These are phyloP conservation scores for Pochonia chlamydosporia DNA, from an alignment of 2,329 filamentous ascomycete species.

Conservation along the genomic window DNA sequence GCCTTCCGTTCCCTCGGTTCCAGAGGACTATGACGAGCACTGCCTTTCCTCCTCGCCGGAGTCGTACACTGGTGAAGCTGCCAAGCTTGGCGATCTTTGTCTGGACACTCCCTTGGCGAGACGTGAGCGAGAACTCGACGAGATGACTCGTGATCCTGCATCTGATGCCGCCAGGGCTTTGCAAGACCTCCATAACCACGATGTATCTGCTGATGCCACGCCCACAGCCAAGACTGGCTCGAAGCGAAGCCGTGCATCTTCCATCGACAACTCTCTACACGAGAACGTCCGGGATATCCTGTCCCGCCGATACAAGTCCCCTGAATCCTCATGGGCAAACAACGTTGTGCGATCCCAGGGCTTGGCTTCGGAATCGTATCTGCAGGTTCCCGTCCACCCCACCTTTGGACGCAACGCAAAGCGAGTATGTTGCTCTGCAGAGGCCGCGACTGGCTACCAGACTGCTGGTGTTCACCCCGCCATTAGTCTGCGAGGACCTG, in stretches of 20 bases:
- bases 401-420: conserved; percentile 49
- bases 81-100: conserved; percentile 43
- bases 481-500: conserved; percentile 47
- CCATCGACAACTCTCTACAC: conserved; percentile 55
- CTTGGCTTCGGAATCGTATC: conserved; percentile 17
- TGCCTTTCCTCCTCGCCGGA: conserved; percentile 51
- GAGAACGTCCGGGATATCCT: conserved; percentile 63
- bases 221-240: conserved; percentile 32
- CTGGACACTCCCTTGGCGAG: conserved; percentile 41
- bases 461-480: conserved; percentile 42
- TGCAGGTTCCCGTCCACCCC: conserved; percentile 34
- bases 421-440: conserved; percentile 60
- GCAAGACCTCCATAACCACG: conserved; percentile 55
- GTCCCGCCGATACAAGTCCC: conserved; percentile 25
- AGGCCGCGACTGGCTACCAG: conserved; percentile 44
- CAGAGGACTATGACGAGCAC: conserved; percentile 48
- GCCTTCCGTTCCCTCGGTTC: conserved; percentile 50
- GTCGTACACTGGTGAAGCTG: conserved; percentile 45
- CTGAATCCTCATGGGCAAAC: conserved; percentile 27
- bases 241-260: conserved; percentile 56
- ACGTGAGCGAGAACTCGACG: conserved; percentile 41
- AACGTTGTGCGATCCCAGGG: conserved; percentile 30
- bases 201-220: conserved; percentile 30
- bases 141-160: conserved; percentile 34
- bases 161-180: conserved; percentile 52